Base-by-base conservation (phyloP, 2,329 filamentous ascomycete genomes). In the Cladosporium sp. region DNA sequence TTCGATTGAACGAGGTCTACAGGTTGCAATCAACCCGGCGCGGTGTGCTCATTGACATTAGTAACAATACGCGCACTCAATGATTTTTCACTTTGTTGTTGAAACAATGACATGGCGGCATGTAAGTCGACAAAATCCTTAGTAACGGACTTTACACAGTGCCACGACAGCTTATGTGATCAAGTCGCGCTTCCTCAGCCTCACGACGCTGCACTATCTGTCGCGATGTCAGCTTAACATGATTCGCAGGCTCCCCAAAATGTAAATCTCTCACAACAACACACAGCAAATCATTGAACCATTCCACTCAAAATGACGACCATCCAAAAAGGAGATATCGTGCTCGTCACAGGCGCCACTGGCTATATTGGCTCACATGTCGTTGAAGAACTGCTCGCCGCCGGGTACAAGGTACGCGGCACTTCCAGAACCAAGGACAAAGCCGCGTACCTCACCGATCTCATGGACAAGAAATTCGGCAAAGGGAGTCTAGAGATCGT, bases 401-500 rank as follows among this genome's bases (percentile, higher is more conserved):
- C 65, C 8, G 72, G 72, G n/a, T 76, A 72, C 67, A 67, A 68
- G 26, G 73, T 76, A 26, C 71, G 73, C 18, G 74, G 72, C 8
- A 72, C 71, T 5, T 66, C 68, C 0, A 66, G 74, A 21, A 63
- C 58, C 10, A 56, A 65, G 28, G 65, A 64, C 26, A 75, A 72
- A 56, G 68, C 64, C 11, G 57, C 66, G 26, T 73, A 67, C 67
- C 26, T 75, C 5, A 55, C 65, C 59, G 65, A 72, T 18, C 56
- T 66, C 49, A 70, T 75, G 62, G 67, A 69, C 49, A 60, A 68
- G 16, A 71, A 72, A 52, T 72, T 72, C 56, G 72, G 71, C 26
- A 56, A 49, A 0, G 74, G 72, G 7, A 65, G 69, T 2, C 79
- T 83, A 53, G 78, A 81, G 35, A 71, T 80, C 3, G 72, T 78